Percentiles rank a stretch among this genome's conserved stretches.
Evolutionary conservation across 164 flowering plant genomes (phyloP).

Genomic region (Berberis vulgaris): DNA sequence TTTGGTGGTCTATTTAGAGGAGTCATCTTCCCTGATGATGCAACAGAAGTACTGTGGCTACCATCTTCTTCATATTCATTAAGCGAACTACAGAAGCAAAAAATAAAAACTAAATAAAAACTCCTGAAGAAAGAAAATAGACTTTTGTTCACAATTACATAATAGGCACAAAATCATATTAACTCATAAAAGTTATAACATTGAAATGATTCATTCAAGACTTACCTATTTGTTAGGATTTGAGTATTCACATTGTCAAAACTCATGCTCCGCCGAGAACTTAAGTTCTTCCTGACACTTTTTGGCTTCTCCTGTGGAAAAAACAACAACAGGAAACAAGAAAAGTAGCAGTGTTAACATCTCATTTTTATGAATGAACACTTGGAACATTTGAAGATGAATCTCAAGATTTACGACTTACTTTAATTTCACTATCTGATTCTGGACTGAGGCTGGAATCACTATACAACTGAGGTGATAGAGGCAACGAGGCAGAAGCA

Average conservation of each 20-base stretch:
- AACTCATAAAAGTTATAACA: background rate
- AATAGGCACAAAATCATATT: too few species aligned
- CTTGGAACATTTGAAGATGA: too few species aligned
- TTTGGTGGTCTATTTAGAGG: slow-evolving; percentile 53
- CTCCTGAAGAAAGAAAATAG: too few species aligned
- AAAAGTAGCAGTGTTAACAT: background rate
- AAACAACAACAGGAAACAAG: slow-evolving; percentile 8
- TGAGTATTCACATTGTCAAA: slow-evolving; percentile 19
- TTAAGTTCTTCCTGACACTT: slow-evolving; percentile 18
- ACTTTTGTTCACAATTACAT: too few species aligned
- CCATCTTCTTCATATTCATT: slow-evolving; percentile 42
- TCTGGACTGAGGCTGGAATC: slow-evolving; percentile 33
- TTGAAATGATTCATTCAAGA: background rate
- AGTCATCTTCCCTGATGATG: slow-evolving; percentile 37
- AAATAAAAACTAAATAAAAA: too few species aligned
- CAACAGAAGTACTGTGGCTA: slow-evolving; percentile 31
- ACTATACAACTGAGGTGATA: slow-evolving; percentile 25
- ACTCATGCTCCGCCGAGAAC: slow-evolving; percentile 14
- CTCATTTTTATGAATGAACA: too few species aligned
- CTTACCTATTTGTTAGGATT: slow-evolving; percentile 30
- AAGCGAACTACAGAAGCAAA: slow-evolving; percentile 27
- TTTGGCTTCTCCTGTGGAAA: slow-evolving; percentile 22
- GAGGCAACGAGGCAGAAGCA: slow-evolving; percentile 26
- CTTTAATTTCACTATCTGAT: slow-evolving; percentile 41
- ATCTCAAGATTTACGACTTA: slow-evolving; percentile 11